Evolutionary conservation across 768 basidiomycete species (phyloP).

Genomic region (Mycena venus): DNA sequence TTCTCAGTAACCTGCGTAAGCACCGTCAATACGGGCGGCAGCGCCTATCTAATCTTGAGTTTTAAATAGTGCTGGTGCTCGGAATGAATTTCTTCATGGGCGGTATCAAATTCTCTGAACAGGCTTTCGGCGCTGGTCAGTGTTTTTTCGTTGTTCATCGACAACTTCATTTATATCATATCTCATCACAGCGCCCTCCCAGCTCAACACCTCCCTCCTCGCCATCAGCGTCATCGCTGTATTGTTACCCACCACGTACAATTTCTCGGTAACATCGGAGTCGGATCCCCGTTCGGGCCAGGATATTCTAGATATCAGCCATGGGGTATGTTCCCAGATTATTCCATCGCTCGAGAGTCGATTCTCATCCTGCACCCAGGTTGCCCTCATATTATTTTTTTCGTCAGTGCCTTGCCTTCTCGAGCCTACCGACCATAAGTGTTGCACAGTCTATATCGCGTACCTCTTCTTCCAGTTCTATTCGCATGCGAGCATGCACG

Average conservation of each 20-base stretch:
- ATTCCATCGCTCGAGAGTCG: neutral
- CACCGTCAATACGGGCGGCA: slow-evolving; percentile 28
- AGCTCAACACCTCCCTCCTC: slow-evolving; percentile 81
- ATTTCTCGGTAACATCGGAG: slow-evolving; percentile 58
- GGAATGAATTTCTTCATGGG: slow-evolving; percentile 95
- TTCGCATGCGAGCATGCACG: slow-evolving; percentile 80
- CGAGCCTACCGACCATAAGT: slow-evolving; percentile 48
- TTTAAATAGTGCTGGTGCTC: slow-evolving; percentile 80
- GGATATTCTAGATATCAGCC: slow-evolving; percentile 77
- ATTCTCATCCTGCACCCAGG: slow-evolving; percentile 52
- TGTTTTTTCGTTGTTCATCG: slow-evolving; percentile 49
- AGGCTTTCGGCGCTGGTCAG: slow-evolving; percentile 83
- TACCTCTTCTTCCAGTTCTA: slow-evolving; percentile 86
- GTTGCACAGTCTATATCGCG: slow-evolving; percentile 73
- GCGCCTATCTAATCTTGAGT: slow-evolving; percentile 20
- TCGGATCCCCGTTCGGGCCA: slow-evolving; percentile 48
- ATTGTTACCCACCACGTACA: slow-evolving; percentile 85
- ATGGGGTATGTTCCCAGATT: slow-evolving; percentile 66
- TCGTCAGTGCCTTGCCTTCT: slow-evolving; percentile 59
- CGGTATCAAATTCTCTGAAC: slow-evolving; percentile 82
- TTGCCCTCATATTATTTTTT: slow-evolving; percentile 83
- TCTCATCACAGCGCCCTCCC: slow-evolving; percentile 62
- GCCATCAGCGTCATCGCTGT: slow-evolving; percentile 86
- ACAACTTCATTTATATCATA: neutral
- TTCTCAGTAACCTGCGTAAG: slow-evolving; percentile 87